A percentile compares a stretch with the other conserved stretches of the same genome.
These are phyloP conservation scores for Pseudopithomyces chartarum DNA, from an alignment of 2,329 filamentous ascomycete genomes.

Conservation along the genomic window DNA sequence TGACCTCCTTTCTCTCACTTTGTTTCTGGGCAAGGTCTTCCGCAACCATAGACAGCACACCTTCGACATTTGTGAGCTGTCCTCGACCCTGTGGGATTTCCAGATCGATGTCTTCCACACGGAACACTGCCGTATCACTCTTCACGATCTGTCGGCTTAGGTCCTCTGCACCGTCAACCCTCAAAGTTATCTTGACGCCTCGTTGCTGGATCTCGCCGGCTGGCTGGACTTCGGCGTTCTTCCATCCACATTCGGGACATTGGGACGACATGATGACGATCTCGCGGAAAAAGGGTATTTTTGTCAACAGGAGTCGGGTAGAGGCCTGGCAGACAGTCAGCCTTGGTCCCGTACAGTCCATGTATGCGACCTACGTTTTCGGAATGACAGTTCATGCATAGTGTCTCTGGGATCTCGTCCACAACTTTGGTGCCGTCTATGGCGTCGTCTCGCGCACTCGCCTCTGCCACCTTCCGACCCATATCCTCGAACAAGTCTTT, in stretches of 20 bases:
- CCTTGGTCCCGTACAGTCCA: constrained; percentile 4
- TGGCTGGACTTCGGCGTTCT: constrained; percentile 92
- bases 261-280: constrained; percentile 96
- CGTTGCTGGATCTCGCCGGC: constrained; percentile 91
- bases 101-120: constrained; percentile 88
- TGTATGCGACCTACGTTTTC: constrained; percentile 46
- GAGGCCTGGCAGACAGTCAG: constrained; percentile 64
- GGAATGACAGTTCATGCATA: constrained; percentile 60
- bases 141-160: constrained; percentile 89
- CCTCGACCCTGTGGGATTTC: constrained; percentile 91
- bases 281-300: constrained; percentile 96
- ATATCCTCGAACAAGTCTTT: constrained; percentile 59
- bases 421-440: constrained; percentile 54
- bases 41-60: constrained; percentile 76
- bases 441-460: constrained; percentile 39
- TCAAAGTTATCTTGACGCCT: constrained; percentile 82
- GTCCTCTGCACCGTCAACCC: constrained; percentile 73
- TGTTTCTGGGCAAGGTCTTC: constrained; percentile 84
- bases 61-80: constrained; percentile 92
- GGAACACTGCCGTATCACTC: constrained; percentile 83
- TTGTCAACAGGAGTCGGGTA: constrained; percentile 85
- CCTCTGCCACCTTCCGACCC: constrained; percentile 54
- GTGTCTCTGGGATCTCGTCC: constrained; percentile 56
- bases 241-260: constrained; percentile 86
- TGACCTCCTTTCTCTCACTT: constrained; percentile 75